Percentiles rank a stretch among this genome's conserved stretches.
Conservation (phyloP, 768 basidiomycete species). For the Cyathus striatus region DNA sequence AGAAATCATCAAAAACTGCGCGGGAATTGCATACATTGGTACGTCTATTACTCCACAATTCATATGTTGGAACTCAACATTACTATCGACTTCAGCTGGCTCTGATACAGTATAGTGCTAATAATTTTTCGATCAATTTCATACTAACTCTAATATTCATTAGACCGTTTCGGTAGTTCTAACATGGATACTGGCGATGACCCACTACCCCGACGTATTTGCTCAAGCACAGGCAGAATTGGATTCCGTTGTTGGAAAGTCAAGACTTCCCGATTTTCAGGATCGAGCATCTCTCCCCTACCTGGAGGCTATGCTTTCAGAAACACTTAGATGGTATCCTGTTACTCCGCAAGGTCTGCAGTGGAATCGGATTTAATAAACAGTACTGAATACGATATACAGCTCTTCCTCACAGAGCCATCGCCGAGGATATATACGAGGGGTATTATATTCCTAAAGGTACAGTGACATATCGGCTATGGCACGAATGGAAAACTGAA, state of each 20-base stretch:
- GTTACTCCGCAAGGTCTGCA: constrained; percentile 35
- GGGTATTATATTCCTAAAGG: constrained; percentile 19
- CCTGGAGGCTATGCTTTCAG: constrained; percentile 36
- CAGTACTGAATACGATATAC: constrained; percentile 1
- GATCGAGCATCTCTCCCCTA: constrained; percentile 35
- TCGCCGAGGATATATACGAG: constrained; percentile 25
- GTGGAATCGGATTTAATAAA: constrained; percentile 1
- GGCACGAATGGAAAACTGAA: not conserved
- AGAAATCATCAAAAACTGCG: constrained; percentile 33
- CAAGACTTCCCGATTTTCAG: constrained; percentile 34
- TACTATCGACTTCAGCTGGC: too few relatives aligned
- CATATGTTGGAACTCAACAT: not conserved
- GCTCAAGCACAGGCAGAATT: constrained; percentile 38
- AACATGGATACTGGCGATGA: constrained; percentile 15
- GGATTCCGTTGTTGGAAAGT: constrained; percentile 29
- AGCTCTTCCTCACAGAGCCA: constrained; percentile 27
- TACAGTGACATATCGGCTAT: constrained; percentile 1
- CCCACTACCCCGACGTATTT: constrained; percentile 34
- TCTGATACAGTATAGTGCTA: constrained; percentile 20
- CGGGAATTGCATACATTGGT: constrained; percentile 37
- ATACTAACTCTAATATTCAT: not conserved
- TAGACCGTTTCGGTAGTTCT: constrained; percentile 3
- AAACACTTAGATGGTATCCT: constrained; percentile 35
- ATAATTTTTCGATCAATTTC: not conserved
- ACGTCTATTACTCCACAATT: constrained; percentile 4